Conservation (phyloP, 2,329 filamentous ascomycete species). For the Xylariaceae sp. region DNA sequence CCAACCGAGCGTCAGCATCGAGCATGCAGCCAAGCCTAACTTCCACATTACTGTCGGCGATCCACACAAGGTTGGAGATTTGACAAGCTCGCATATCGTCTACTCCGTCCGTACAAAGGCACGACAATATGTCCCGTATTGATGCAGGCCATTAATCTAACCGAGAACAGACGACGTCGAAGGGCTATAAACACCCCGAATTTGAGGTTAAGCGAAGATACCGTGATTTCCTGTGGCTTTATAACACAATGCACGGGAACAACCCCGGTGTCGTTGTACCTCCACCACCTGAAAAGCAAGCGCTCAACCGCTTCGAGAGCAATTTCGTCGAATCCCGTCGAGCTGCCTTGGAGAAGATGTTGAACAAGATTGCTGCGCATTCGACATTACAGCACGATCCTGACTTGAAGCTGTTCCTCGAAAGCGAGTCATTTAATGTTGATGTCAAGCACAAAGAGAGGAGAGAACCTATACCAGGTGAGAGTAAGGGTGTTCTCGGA, state of each 20-base stretch:
- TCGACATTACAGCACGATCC: constrained; percentile 89
- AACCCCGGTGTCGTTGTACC: constrained; percentile 95
- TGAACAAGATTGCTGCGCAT: constrained; percentile 92
- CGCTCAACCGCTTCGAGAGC: constrained; percentile 90
- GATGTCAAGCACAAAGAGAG: constrained; percentile 98
- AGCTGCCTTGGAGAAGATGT: constrained; percentile 92
- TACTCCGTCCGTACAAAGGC: constrained; percentile 95
- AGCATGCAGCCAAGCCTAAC: constrained; percentile 88
- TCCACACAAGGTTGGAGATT: constrained; percentile 94
- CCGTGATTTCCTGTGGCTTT: constrained; percentile 96
- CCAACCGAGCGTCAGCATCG: constrained; percentile 82
- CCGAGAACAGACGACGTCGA: constrained; percentile 76
- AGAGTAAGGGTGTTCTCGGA: constrained; percentile 92
- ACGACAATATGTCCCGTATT: constrained; percentile 29
- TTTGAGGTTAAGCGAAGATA: constrained; percentile 94
- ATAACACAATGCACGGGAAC: constrained; percentile 90
- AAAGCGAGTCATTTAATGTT: constrained; percentile 93
- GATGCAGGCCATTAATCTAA: constrained; percentile 19
- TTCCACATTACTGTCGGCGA: constrained; percentile 94
- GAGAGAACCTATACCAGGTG: constrained; percentile 79
- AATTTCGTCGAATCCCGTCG: constrained; percentile 95
- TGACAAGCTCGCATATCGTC: constrained; percentile 96
- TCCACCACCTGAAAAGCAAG: constrained; percentile 96
- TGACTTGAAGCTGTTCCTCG: constrained; percentile 93
- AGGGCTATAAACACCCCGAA: constrained; percentile 89